Conservation (phyloP, 495 filamentous ascomycete genomes). For the Aspergillus coremiiformis region DNA sequence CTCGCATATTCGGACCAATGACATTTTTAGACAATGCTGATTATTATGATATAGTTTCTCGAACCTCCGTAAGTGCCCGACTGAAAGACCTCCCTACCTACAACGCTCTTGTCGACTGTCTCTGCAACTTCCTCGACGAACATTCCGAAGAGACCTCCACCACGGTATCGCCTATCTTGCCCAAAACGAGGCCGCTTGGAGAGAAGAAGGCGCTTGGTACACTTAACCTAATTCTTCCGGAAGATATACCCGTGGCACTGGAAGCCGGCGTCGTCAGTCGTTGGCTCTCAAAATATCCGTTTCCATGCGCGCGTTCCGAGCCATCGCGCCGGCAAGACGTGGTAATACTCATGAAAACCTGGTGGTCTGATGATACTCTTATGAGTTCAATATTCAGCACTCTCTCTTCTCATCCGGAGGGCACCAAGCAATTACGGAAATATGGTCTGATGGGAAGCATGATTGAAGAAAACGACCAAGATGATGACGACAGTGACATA, state of each 20-base stretch:
- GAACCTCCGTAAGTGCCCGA: slow-evolving; percentile 33
- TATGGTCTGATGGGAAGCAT: slow-evolving; percentile 38
- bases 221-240: slow-evolving; percentile 32
- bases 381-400: slow-evolving; percentile 40
- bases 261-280: slow-evolving; percentile 40
- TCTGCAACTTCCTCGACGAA: slow-evolving; percentile 42
- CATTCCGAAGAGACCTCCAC: slow-evolving; percentile 31
- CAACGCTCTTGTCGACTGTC: slow-evolving; percentile 39
- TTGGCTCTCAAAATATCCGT: slow-evolving; percentile 46
- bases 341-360: slow-evolving; percentile 40
- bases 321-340: slow-evolving; percentile 35
- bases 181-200: slow-evolving; percentile 37
- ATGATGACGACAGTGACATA: slow-evolving; percentile 43
- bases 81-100: slow-evolving; percentile 34
- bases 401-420: slow-evolving; percentile 27
- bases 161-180: slow-evolving; percentile 36
- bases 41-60: slow-evolving; percentile 22
- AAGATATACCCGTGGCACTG: slow-evolving; percentile 32
- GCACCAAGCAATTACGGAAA: slow-evolving; percentile 37
- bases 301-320: slow-evolving; percentile 33
- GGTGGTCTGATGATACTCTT: slow-evolving; percentile 37
- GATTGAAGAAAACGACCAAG: slow-evolving; percentile 37
- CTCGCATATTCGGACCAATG: not conserved
- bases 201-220: slow-evolving; percentile 37
- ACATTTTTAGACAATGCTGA: slow-evolving; percentile 8